phyloP scores from a whole-genome alignment of 495 filamentous ascomycete genomes.

The Parachaetomium inaequale region DNA sequence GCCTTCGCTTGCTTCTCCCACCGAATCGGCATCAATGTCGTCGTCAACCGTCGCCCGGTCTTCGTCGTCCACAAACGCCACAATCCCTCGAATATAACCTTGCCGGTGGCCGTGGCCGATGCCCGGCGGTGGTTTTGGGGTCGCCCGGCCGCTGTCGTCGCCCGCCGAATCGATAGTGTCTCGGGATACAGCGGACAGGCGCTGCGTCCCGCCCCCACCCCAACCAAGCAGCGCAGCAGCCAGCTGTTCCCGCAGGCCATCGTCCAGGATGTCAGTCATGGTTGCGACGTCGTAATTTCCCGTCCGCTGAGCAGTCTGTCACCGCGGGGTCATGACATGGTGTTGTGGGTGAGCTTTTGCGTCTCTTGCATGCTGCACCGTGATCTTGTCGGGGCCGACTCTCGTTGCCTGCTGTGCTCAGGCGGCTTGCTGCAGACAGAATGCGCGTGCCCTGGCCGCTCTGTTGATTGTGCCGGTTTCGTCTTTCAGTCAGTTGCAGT shows the following conservation, averaged over 20 bases:
- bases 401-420: not conserved
- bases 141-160: not conserved
- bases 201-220: constrained; percentile 1
- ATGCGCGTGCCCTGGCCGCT: not conserved
- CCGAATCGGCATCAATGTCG: constrained; percentile 27
- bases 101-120: constrained; percentile 2
- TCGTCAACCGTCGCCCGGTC: not conserved
- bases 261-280: constrained; percentile 16
- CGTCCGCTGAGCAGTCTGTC: not conserved
- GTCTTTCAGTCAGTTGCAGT: not conserved
- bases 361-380: constrained; percentile 1
- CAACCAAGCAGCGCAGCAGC: constrained; percentile 6
- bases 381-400: not conserved
- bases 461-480: not conserved
- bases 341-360: not conserved
- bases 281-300: constrained; percentile 23
- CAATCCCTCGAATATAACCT: constrained; percentile 19
- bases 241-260: constrained; percentile 12
- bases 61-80: constrained; percentile 22
- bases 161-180: not conserved
- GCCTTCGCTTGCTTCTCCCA: not conserved
- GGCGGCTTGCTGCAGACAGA: no score
- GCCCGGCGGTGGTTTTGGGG: not conserved
- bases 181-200: not conserved
- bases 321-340: constrained; percentile 12